Evolutionary conservation across 805 yeast genomes (phyloP).

Genomic region (Suhomyces sp.): DNA sequence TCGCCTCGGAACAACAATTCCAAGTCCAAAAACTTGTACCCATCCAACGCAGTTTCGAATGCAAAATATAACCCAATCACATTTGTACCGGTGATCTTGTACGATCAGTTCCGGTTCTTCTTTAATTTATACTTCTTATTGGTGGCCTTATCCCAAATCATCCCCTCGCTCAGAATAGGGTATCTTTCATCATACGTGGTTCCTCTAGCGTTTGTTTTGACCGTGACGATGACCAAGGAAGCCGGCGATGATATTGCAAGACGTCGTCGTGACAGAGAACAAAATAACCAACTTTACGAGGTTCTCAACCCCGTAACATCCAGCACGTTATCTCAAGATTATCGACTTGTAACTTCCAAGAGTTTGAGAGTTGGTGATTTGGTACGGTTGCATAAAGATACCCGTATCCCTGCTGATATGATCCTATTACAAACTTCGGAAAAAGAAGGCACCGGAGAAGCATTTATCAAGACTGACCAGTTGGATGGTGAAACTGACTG

Average conservation of each 20-base stretch:
- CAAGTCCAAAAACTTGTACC: conserved; percentile 27
- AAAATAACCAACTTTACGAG: conserved; percentile 80
- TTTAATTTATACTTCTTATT: conserved; percentile 88
- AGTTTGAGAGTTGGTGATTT: conserved; percentile 84
- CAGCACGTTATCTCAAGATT: conserved; percentile 20
- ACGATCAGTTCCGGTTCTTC: conserved; percentile 95
- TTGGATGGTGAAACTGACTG: conserved; percentile 99
- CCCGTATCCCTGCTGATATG: conserved; percentile 92
- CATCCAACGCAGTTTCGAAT: conserved; percentile 79
- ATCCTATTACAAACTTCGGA: conserved; percentile 74
- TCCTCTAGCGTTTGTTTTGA: conserved; percentile 88
- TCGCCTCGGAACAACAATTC: conserved; percentile 30
- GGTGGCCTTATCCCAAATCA: conserved; percentile 90
- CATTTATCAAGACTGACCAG: conserved; percentile 95
- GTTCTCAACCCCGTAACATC: conserved; percentile 43
- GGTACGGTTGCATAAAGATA: conserved; percentile 73
- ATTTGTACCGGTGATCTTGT: conserved; percentile 83
- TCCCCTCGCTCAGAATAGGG: conserved; percentile 90
- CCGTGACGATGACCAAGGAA: conserved; percentile 93
- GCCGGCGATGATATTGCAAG: conserved; percentile 92
- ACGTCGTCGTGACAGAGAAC: conserved; percentile 84
- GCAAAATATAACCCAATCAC: conserved; percentile 90
- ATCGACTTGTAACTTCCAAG: conserved; percentile 45
- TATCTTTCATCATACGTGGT: conserved; percentile 90
- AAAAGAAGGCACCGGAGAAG: conserved; percentile 72